A percentile compares a stretch with the other conserved stretches of the same genome.
These are phyloP conservation scores for Calonectria pteridis DNA, from an alignment of 2,329 filamentous ascomycete species.

Conservation along the genomic window DNA sequence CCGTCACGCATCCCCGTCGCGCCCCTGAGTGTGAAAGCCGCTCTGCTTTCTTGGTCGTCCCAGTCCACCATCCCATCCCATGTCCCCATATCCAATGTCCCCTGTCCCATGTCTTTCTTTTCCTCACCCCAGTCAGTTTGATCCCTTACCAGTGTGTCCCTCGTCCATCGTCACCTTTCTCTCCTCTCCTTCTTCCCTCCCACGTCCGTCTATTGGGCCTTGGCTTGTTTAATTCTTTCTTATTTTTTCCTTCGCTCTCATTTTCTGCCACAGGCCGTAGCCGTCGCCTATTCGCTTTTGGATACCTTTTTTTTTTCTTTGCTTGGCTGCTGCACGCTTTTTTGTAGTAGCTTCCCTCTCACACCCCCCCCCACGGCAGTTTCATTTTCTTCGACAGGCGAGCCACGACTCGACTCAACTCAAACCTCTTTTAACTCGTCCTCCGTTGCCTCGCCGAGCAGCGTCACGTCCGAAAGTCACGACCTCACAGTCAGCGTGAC, in stretches of 20 bases:
- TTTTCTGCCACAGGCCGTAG: slow-evolving; percentile 25
- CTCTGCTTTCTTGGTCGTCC: slow-evolving; percentile 1
- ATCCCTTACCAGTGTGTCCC: slow-evolving; percentile 30
- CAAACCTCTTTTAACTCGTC: not conserved
- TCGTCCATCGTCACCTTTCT: slow-evolving; percentile 38
- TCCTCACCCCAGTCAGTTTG: slow-evolving; percentile 32
- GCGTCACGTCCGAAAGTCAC: not conserved
- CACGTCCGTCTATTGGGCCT: slow-evolving; percentile 24
- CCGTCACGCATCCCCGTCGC: slow-evolving; percentile 27
- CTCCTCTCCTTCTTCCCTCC: slow-evolving; percentile 32
- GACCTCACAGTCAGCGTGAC: not conserved
- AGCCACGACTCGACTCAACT: slow-evolving; percentile 12
- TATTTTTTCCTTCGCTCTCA: slow-evolving; percentile 32
- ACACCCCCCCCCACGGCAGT: slow-evolving; percentile 7
- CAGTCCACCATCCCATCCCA: slow-evolving; percentile 21
- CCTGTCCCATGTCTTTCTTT: slow-evolving; percentile 16
- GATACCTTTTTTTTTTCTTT: slow-evolving; percentile 5
- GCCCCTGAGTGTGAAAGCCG: slow-evolving; percentile 29
- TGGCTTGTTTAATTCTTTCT: slow-evolving; percentile 25
- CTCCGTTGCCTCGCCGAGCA: slow-evolving; percentile 9
- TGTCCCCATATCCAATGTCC: slow-evolving; percentile 25
- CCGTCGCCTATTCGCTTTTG: slow-evolving; percentile 1
- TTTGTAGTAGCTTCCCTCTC: slow-evolving; percentile 14
- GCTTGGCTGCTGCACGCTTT: not conserved
- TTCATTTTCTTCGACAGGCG: slow-evolving; percentile 21